Percentiles rank a stretch among this genome's conserved stretches.
Conservation (phyloP, 805 yeast genomes). For the Candida golubevii region DNA sequence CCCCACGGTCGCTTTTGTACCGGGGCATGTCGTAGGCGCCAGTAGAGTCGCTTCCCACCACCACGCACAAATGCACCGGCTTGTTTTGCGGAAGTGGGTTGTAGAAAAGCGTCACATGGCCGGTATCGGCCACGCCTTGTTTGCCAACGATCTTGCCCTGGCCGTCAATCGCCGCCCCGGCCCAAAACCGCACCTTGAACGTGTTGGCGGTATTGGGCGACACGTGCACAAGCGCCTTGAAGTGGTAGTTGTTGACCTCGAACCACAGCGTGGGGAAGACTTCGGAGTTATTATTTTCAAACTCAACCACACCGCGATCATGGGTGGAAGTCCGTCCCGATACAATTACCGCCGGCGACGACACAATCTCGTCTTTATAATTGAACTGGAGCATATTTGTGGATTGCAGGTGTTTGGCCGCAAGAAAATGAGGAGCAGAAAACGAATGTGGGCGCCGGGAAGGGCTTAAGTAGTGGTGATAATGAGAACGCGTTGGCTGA, state of each 20-base stretch:
- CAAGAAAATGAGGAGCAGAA: no score
- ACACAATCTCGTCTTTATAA: conserved; percentile 31
- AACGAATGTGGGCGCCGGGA: no score
- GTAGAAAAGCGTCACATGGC: conserved; percentile 21
- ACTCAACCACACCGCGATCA: conserved; percentile 26
- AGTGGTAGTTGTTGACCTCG: conserved; percentile 60
- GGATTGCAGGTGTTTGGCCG: neutral
- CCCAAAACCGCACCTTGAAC: conserved; percentile 47
- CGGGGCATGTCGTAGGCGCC: conserved; percentile 66
- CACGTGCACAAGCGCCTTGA: conserved; percentile 71
- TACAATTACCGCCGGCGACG: conserved; percentile 37
- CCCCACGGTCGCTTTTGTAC: conserved; percentile 42
- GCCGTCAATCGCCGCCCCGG: conserved; percentile 26
- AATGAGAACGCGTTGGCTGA: no score
- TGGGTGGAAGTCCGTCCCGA: conserved; percentile 24
- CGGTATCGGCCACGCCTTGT: conserved; percentile 20
- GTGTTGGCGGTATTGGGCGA: conserved; percentile 59
- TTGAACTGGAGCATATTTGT: neutral
- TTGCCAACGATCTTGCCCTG: conserved; percentile 24
- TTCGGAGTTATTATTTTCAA: conserved; percentile 29
- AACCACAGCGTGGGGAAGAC: conserved; percentile 65
- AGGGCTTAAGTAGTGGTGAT: no score
- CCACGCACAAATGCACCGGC: conserved; percentile 75
- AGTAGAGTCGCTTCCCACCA: conserved; percentile 74
- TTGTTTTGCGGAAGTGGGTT: conserved; percentile 59